These are phyloP conservation scores for Beauveria brongniartii DNA, from an alignment of 2,329 filamentous ascomycete genomes.

Conservation along the genomic window DNA sequence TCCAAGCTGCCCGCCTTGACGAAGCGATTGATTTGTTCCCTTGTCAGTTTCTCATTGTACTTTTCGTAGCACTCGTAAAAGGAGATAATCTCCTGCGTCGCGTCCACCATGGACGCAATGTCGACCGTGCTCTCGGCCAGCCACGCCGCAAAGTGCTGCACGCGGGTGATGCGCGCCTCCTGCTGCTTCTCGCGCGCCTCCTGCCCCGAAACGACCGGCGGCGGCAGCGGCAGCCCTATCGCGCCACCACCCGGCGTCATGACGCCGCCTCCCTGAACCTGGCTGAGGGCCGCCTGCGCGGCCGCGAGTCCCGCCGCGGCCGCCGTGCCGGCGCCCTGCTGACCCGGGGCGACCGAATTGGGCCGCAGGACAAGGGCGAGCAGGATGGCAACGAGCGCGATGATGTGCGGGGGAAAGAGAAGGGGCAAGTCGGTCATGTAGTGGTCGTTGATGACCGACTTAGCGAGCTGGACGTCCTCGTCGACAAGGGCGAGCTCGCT, in stretches of 20 bases:
- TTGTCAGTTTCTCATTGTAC: constrained; percentile 51
- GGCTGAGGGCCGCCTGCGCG: constrained; percentile 40
- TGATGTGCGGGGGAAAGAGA: constrained; percentile 74
- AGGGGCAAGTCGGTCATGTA: constrained; percentile 89
- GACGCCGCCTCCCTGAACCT: constrained; percentile 30
- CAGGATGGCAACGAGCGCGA: constrained; percentile 80
- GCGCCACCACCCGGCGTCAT: background rate
- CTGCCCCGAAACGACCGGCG: constrained; percentile 13
- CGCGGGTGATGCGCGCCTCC: constrained; percentile 53
- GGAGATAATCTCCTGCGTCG: constrained; percentile 84
- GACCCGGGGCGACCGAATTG: constrained; percentile 22
- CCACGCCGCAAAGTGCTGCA: constrained; percentile 65
- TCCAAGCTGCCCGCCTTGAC: constrained; percentile 50
- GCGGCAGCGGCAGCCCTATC: background rate
- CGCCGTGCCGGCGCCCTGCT: constrained; percentile 21
- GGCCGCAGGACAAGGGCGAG: constrained; percentile 77
- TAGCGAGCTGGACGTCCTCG: constrained; percentile 71
- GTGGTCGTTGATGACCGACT: constrained; percentile 83
- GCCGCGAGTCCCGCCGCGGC: constrained; percentile 38
- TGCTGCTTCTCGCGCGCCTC: constrained; percentile 40
- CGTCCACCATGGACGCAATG: constrained; percentile 77
- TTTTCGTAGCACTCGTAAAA: constrained; percentile 67
- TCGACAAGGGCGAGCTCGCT: constrained; percentile 61
- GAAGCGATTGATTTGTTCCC: constrained; percentile 51
- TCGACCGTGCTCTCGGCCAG: constrained; percentile 80